Base-by-base conservation (phyloP, 2,329 filamentous ascomycete species). In the Phialophora macrospora region DNA sequence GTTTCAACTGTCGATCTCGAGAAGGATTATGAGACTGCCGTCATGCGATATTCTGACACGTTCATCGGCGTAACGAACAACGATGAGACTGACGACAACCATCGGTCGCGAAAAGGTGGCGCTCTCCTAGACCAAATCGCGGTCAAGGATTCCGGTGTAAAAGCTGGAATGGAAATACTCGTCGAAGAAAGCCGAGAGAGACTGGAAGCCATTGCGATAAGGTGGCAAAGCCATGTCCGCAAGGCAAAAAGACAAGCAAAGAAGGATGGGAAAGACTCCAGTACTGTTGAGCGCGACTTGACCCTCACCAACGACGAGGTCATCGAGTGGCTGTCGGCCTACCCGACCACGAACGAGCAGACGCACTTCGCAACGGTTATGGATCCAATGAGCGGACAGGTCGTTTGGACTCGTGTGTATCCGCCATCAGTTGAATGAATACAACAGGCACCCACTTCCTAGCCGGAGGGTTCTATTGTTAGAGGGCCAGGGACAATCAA, bases 31-130 rank as follows among this genome's bases (percentile, higher is more conserved):
- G 55, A 71, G 2, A 80, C 74, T 0, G 84, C 82, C 2, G 77
- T 77, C 0, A 71, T 82, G 5, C 77, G 79, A n/a, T 77, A 76
- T 1, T 82, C 81, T 2, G 73, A 74, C 0, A 76, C 80, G 1
- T 88, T 88, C 71, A 81, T 88, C 44, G 79, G 82, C 2, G 79
- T 81, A 11, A 87, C 85, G 0, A 88, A 88, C 71, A 83, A 85
- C 72, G 85, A 88, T 64, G 71, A 74, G 28, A 71, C 73, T 32
- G 68, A 74, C 55, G 56, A 72, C 20, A 57, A 73, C 28, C 64
- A 71, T 58, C 44, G 70, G 52, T 58, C 69, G 57, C 46, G 38
- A 12, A 69, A 65, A 65, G 48, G 63, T 61, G 55, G 71, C 55
- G 63, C 68, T 5, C 72, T 64, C 24, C 58, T 61, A 28, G 30